Conservation (phyloP, 257 asterid genomes). For the Solanum ossicruentum region DNA sequence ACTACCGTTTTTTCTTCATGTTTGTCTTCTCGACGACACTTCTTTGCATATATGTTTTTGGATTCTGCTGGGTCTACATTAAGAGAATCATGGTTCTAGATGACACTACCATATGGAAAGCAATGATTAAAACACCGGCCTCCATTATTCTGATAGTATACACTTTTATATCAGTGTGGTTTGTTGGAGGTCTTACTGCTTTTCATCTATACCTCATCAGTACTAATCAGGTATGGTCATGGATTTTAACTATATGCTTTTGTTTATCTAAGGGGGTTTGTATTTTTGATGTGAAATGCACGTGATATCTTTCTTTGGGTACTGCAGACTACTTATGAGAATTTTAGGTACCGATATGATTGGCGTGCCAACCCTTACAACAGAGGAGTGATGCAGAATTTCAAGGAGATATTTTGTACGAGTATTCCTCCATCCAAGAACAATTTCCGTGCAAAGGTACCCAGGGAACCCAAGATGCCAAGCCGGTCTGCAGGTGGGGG, state of each 20-base stretch:
- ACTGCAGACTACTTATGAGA: constrained; percentile 93
- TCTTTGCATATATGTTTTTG: constrained; percentile 78
- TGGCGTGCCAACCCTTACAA: constrained; percentile 81
- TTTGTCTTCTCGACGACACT: constrained; percentile 96
- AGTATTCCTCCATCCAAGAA: constrained; percentile 69
- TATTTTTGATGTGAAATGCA: neutral
- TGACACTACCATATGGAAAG: constrained; percentile 66
- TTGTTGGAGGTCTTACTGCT: constrained; percentile 93
- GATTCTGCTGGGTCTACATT: constrained; percentile 94
- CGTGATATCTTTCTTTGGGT: neutral
- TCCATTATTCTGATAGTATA: constrained; percentile 81
- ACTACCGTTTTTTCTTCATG: constrained; percentile 98
- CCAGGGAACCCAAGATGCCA: constrained; percentile 39
- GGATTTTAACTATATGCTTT: neutral
- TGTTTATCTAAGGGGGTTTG: neutral
- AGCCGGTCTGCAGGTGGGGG: constrained; percentile 53
- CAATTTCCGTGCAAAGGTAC: constrained; percentile 65
- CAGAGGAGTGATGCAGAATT: constrained; percentile 74
- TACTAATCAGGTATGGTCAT: constrained; percentile 68
- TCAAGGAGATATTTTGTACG: constrained; percentile 61
- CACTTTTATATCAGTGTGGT: constrained; percentile 90
- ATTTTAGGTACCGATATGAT: constrained; percentile 88
- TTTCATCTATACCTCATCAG: constrained; percentile 87
- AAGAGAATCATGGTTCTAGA: constrained; percentile 59
- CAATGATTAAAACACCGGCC: constrained; percentile 88